Evolutionary conservation across 73 alveolate species (phyloP).

Genomic region (Tetrahymena elliotti): DNA sequence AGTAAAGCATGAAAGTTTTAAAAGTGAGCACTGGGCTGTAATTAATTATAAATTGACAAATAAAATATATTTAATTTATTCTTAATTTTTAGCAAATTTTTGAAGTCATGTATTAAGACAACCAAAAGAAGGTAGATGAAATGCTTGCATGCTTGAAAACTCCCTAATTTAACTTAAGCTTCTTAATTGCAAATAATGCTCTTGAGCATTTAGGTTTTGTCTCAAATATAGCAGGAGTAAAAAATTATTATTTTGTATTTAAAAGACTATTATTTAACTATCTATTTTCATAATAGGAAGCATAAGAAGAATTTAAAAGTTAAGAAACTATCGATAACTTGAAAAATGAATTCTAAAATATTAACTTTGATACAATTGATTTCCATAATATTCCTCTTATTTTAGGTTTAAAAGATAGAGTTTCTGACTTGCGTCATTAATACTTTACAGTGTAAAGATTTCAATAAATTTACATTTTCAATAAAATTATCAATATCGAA

Average conservation of each 20-base stretch:
- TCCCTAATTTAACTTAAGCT: neutral
- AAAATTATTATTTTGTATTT: neutral
- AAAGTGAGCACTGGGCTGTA: neutral
- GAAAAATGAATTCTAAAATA: neutral
- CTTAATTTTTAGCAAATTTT: neutral
- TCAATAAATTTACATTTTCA: neutral
- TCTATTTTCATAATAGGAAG: neutral
- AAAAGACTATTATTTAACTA: neutral
- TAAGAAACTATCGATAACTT: neutral
- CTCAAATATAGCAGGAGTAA: neutral
- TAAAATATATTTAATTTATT: neutral
- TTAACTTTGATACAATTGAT: neutral
- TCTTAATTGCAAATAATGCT: neutral
- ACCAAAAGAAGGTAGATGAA: neutral
- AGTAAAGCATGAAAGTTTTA: neutral
- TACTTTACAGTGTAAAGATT: neutral
- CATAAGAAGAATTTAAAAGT: neutral
- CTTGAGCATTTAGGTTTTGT: neutral
- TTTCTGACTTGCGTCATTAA: neutral
- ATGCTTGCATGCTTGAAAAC: neutral
- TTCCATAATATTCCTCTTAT: neutral
- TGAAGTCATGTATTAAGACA: neutral
- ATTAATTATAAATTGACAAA: neutral
- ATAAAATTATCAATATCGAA: too few relatives aligned
- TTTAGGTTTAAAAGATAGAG: neutral